phyloP scores from a whole-genome alignment of 768 basidiomycete species.

The Kwoniella shandongensis region DNA sequence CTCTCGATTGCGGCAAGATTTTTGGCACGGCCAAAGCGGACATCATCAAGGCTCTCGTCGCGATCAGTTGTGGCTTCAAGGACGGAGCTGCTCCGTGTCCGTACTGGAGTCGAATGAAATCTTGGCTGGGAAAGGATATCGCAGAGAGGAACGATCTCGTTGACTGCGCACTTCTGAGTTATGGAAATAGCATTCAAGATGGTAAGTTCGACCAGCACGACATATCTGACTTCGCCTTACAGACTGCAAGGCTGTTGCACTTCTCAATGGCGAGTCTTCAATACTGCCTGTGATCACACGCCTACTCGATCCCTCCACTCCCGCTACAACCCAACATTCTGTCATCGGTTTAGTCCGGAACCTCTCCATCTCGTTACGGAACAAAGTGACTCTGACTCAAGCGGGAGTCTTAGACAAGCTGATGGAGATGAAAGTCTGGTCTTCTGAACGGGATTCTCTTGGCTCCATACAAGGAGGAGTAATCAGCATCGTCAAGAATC shows the following conservation, averaged over 20 bases:
- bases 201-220: conserved; percentile 28
- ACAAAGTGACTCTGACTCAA: conserved; percentile 63
- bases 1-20: not conserved
- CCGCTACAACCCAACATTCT: conserved; percentile 73
- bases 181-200: conserved; percentile 37
- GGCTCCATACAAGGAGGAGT: conserved; percentile 83
- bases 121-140: conserved; percentile 18
- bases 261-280: not conserved
- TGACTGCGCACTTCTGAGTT: conserved; percentile 35
- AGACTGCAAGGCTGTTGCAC: conserved; percentile 16
- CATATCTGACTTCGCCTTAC: not conserved
- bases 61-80: too few species aligned
- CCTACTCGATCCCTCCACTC: conserved; percentile 9
- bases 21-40: conserved; percentile 26
- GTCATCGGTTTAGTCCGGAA: conserved; percentile 84
- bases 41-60: conserved; percentile 25
- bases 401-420: conserved; percentile 67
- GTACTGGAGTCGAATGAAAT: conserved; percentile 31
- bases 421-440: conserved; percentile 67
- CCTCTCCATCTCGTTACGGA: conserved; percentile 62
- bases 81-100: too few species aligned
- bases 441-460: conserved; percentile 72
- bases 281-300: conserved; percentile 10
- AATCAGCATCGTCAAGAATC: conserved; percentile 83
- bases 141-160: conserved; percentile 30